Evolutionary conservation across 352 stramenopile genomes (phyloP), one percentile per base, ranked within the genome.

Genomic region (Globisporangium heterothallicum): DNA sequence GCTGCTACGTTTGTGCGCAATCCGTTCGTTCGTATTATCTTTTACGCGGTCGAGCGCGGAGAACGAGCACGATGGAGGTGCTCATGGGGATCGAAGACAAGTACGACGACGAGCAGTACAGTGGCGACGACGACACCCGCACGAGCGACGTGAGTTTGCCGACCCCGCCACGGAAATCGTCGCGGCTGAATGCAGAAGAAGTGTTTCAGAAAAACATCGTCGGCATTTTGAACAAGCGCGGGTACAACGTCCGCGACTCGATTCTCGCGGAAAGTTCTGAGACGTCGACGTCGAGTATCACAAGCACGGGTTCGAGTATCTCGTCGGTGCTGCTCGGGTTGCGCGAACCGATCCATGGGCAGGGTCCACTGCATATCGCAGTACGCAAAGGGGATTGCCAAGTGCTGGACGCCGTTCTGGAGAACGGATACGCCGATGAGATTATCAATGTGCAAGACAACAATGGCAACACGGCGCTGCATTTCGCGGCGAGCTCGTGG

Each of bases 391-490:
- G 81, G 7, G 81, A 92, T 45, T 53, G 69, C 49, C 74, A 84
- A 22, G 66, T 92, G 45, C 58, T 92, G 25, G 73, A 89, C 29
- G 81, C 81, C 25, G 61, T 92, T 29, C 56, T 92, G 14, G 66
- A 79, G 25, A 83, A 86, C 53, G 74, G 84, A 41, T 86, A 74
- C 51, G 72, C 70, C 16, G 72, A 88, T 27, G 70, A 88, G 56
- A 69, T 88, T 24, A 63, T 91, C 32, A 70, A 90, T 58, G 60
- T 78, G 6, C 68, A 71, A 1, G 81, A 92, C 56, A 80, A 83
- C 45, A 89, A 92, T 42, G 81, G 78, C 43, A 92, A 92, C 66
- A 84, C 81, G 53, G 76, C 78, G 54, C 64, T 92, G 49, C 81
- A 92, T 56, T 92, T 92, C 49, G 78, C 81, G 0, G 62, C 77